These are phyloP conservation scores for Teunomyces lycoperdinae DNA, from an alignment of 805 yeast species.

Conservation along the genomic window DNA sequence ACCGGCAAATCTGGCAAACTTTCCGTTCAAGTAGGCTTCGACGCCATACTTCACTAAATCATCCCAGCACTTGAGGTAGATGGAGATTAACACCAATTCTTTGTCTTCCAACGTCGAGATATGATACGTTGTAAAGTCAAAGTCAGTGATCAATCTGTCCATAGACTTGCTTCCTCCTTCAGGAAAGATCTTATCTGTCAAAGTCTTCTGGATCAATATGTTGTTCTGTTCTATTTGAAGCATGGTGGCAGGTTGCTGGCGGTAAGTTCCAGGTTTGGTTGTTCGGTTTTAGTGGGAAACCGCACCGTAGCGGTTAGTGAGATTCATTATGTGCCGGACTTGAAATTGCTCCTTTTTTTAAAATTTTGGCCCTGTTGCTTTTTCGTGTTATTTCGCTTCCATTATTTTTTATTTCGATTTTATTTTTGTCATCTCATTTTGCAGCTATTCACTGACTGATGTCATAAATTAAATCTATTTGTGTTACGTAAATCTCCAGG, in stretches of 20 bases:
- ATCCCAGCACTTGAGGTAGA: conserved; percentile 72
- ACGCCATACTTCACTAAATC: conserved; percentile 73
- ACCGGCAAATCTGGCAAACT: conserved; percentile 41
- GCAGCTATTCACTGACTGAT: neutral
- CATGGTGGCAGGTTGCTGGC: conserved; percentile 42
- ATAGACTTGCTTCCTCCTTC: conserved; percentile 40
- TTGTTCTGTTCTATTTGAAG: conserved; percentile 84
- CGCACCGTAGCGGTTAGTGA: neutral
- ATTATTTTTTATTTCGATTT: neutral
- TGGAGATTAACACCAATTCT: conserved; percentile 60
- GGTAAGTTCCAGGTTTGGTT: neutral
- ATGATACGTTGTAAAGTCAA: conserved; percentile 93
- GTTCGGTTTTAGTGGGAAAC: neutral
- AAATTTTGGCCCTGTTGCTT: too few relatives aligned
- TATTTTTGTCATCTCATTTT: neutral
- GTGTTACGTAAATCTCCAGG: neutral
- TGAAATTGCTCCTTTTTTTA: neutral
- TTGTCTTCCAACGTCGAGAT: conserved; percentile 75
- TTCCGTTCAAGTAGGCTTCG: conserved; percentile 47
- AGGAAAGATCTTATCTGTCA: conserved; percentile 60
- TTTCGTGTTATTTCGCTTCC: too few relatives aligned
- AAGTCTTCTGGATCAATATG: conserved; percentile 74
- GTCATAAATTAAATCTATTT: neutral
- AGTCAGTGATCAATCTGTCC: conserved; percentile 90
- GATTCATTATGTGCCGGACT: neutral